These are phyloP conservation scores for Viridothelium virens DNA, from an alignment of 495 filamentous ascomycete genomes.

Conservation along the genomic window DNA sequence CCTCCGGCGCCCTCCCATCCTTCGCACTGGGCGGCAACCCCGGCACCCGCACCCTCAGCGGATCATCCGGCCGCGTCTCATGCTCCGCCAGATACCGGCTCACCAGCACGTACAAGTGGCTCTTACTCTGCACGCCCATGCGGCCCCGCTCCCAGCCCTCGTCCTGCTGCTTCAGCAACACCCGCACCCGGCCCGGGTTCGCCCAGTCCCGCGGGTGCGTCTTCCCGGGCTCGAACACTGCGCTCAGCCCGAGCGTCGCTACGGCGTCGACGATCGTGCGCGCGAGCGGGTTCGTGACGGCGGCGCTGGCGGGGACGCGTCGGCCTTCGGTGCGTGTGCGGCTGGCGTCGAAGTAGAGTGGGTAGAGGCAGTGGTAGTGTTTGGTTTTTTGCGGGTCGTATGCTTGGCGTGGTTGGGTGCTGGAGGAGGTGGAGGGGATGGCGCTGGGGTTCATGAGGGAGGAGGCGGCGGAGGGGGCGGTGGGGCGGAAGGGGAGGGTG, in stretches of 20 bases:
- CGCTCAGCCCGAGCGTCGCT: conserved; percentile 59
- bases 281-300: conserved; percentile 79
- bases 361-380: conserved; percentile 82
- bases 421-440: conserved; percentile 25
- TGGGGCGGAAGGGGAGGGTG: conserved; percentile 5
- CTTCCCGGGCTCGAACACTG: conserved; percentile 84
- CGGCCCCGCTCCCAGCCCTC: conserved; percentile 34
- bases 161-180: conserved; percentile 53
- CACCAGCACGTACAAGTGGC: conserved; percentile 75
- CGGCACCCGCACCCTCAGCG: conserved; percentile 57
- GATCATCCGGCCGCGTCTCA: conserved; percentile 63
- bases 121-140: conserved; percentile 43
- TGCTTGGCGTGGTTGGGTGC: conserved; percentile 19
- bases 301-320: conserved; percentile 60
- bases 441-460: conserved; percentile 27
- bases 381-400: conserved; percentile 34
- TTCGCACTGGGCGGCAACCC: conserved; percentile 56
- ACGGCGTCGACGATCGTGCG: conserved; percentile 83
- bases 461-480: not conserved
- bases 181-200: conserved; percentile 83
- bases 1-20: conserved; percentile 55
- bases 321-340: conserved; percentile 71
- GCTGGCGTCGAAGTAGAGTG: conserved; percentile 79
- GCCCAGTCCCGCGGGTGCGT: conserved; percentile 94
- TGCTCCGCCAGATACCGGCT: conserved; percentile 64